These are phyloP conservation scores for Oryza officinalis DNA, from an alignment of 176 grass and related monocot species.

Conservation along the genomic window DNA sequence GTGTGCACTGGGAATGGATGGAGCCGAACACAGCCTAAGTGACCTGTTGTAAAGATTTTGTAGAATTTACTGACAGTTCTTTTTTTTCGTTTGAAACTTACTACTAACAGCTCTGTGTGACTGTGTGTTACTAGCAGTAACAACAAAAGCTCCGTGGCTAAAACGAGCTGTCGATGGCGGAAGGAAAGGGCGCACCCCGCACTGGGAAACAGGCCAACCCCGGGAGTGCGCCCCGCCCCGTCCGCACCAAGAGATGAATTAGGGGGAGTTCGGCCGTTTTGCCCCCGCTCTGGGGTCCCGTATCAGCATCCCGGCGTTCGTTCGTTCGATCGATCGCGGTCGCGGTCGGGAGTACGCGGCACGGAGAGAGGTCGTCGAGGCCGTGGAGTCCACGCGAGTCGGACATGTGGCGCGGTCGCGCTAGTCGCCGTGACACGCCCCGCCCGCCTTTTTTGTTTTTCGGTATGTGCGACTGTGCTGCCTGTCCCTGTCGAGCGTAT, in stretches of 20 bases:
- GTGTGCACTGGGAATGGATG: too few relatives aligned
- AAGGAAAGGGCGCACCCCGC: too few relatives aligned
- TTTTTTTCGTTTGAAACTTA: too few relatives aligned
- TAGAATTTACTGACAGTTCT: too few relatives aligned
- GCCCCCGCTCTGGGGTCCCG: neutral
- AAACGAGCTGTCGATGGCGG: too few relatives aligned
- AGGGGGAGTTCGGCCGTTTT: too few relatives aligned
- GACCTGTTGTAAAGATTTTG: too few relatives aligned
- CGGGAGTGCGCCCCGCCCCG: neutral
- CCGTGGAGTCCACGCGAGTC: neutral
- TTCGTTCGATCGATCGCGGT: neutral
- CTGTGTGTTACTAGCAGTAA: neutral
- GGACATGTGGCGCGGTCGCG: conserved; percentile 15
- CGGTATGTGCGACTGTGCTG: too few relatives aligned
- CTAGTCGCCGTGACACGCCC: neutral
- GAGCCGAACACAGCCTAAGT: too few relatives aligned
- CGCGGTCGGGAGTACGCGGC: conserved; percentile 8
- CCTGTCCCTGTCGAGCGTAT: neutral
- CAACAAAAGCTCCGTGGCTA: neutral
- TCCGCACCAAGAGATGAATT: neutral
- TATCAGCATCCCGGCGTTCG: neutral
- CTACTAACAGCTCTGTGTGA: neutral
- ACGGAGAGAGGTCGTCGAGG: neutral
- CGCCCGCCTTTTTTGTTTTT: neutral
- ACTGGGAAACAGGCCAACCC: neutral